Evolutionary conservation across 2,329 filamentous ascomycete species (phyloP).

Genomic region (Fusarium robinianum): DNA sequence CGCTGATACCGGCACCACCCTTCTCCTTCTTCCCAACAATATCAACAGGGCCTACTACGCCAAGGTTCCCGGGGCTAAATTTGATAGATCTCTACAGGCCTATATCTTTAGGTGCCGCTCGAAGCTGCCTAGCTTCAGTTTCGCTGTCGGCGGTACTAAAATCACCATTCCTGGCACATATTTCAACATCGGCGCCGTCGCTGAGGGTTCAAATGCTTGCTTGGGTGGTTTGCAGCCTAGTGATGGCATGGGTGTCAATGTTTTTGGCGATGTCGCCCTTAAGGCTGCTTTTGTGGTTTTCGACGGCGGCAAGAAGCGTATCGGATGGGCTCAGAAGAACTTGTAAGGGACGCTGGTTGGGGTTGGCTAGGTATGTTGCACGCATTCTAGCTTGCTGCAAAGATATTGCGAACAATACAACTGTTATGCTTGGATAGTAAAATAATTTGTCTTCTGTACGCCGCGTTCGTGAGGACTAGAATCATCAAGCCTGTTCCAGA

Average conservation of each 20-base stretch:
- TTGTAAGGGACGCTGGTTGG: too few species aligned
- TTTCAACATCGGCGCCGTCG: slow-evolving; percentile 57
- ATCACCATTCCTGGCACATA: slow-evolving; percentile 60
- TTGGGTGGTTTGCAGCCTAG: slow-evolving; percentile 71
- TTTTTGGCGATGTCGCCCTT: slow-evolving; percentile 66
- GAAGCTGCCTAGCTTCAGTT: slow-evolving; percentile 52
- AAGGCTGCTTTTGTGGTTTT: slow-evolving; percentile 65
- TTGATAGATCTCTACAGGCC: slow-evolving; percentile 48
- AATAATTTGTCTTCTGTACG: too few species aligned
- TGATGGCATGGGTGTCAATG: slow-evolving; percentile 50
- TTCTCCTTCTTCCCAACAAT: slow-evolving; percentile 61
- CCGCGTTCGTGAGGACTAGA: too few species aligned
- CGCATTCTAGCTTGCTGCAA: too few species aligned
- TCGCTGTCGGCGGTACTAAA: slow-evolving; percentile 62
- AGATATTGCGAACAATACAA: too few species aligned
- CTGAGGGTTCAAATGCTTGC: slow-evolving; percentile 55
- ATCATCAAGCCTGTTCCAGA: slow-evolving; percentile 39
- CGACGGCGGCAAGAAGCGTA: slow-evolving; percentile 43
- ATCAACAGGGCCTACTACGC: slow-evolving; percentile 56
- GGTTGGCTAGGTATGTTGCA: too few species aligned
- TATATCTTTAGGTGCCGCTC: slow-evolving; percentile 53
- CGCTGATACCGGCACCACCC: slow-evolving; percentile 65
- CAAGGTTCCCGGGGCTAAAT: slow-evolving; percentile 49
- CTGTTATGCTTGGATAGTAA: too few species aligned
- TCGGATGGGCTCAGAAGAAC: slow-evolving; percentile 32